phyloP scores from a whole-genome alignment of 163 green algal species.

The Scenedesmus sp. region DNA sequence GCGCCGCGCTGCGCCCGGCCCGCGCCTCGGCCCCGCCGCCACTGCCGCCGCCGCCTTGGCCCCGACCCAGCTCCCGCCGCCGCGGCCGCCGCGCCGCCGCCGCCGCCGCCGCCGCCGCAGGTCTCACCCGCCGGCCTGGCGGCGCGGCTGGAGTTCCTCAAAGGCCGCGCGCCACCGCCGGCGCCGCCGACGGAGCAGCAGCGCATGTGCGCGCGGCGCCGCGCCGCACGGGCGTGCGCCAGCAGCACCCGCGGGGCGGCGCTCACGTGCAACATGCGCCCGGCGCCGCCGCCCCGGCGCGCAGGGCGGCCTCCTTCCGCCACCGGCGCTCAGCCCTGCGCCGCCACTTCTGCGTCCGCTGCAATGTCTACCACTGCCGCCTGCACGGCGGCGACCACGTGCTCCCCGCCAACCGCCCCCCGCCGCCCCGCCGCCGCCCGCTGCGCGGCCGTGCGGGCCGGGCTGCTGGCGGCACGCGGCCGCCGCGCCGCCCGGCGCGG shows the following conservation, averaged over 20 bases:
- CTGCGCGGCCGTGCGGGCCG: conserved; percentile 9
- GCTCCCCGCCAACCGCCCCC: conserved; percentile 30
- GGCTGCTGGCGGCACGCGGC: conserved; percentile 45
- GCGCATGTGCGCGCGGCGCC: neutral
- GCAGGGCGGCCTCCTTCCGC: neutral
- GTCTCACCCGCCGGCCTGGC: neutral
- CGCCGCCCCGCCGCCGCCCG: neutral
- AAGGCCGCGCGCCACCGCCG: neutral
- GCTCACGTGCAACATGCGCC: too few relatives aligned
- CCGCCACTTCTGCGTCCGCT: conserved; percentile 71
- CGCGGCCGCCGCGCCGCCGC: neutral
- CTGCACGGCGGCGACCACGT: conserved; percentile 63
- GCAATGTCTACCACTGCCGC: conserved; percentile 74
- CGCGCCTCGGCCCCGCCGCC: too few relatives aligned
- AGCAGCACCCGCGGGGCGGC: conserved; percentile 7
- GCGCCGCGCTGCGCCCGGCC: too few relatives aligned
- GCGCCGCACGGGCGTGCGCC: neutral
- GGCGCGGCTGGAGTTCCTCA: neutral
- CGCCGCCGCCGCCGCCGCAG: neutral
- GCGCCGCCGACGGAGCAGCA: conserved; percentile 2
- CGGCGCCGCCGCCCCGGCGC: too few relatives aligned
- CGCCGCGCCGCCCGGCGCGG: neutral
- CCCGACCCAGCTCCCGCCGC: neutral
- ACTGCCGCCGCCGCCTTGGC: too few relatives aligned
- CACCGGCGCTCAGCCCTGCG: conserved; percentile 26